Percentiles rank a stretch among this genome's conserved stretches.
Evolutionary conservation across 805 yeast species (phyloP).

Genomic region (Ogataea neopini): DNA sequence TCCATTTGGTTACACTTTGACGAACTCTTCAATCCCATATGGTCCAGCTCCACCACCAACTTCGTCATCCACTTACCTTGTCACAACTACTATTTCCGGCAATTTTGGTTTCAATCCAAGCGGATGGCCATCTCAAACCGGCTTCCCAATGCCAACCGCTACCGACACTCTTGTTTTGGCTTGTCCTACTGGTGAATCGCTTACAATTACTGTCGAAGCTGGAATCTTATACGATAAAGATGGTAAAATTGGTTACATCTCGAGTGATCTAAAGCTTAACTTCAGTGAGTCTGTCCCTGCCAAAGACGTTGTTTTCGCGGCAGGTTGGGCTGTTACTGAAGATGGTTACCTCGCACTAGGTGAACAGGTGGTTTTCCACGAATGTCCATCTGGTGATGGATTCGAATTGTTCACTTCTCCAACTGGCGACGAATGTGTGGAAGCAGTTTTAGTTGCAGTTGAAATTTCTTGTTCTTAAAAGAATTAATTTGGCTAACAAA

Average conservation of each 20-base stretch:
- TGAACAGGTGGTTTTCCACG: background rate
- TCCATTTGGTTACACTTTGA: background rate
- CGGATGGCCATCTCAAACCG: slow-evolving; percentile 3
- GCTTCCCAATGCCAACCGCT: background rate
- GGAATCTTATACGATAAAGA: slow-evolving; percentile 3
- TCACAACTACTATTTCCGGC: background rate
- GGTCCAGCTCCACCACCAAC: background rate
- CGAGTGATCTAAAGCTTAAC: background rate
- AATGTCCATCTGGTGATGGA: background rate
- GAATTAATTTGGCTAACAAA: too few species aligned
- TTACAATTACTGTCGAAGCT: background rate
- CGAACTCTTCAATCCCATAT: background rate
- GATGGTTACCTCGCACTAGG: slow-evolving; percentile 1
- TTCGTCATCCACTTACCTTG: background rate
- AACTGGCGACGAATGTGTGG: background rate
- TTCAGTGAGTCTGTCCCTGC: background rate
- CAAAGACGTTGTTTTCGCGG: slow-evolving; percentile 1
- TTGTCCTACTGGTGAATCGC: slow-evolving; percentile 1
- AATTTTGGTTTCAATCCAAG: background rate
- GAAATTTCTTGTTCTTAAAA: slow-evolving; percentile 1
- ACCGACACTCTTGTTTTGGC: background rate
- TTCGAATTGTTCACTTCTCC: background rate
- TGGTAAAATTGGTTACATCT: slow-evolving; percentile 3
- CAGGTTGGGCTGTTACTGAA: slow-evolving; percentile 3
- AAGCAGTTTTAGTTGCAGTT: background rate